A percentile compares a stretch with the other conserved stretches of the same genome.
Evolutionary conservation across 345 rosid genomes (phyloP).

Genomic region (Lepidium didymum): DNA sequence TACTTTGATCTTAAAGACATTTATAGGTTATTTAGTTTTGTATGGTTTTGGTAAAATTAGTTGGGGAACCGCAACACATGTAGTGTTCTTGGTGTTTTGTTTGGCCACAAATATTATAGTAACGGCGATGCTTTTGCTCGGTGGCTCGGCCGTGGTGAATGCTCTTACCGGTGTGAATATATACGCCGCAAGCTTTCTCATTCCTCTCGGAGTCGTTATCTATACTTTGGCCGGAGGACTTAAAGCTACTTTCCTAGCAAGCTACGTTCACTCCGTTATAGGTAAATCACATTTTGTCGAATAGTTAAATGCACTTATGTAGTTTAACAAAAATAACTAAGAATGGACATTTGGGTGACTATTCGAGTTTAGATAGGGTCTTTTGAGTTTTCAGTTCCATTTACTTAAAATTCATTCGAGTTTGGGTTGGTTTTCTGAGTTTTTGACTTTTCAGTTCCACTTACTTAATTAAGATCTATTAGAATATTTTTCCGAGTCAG

Average conservation of each 20-base stretch:
- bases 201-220: slow-evolving; percentile 83
- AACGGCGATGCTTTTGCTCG: slow-evolving; percentile 90
- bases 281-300: slow-evolving; percentile 29
- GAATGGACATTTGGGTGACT: too few species aligned
- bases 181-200: slow-evolving; percentile 84
- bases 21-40: neutral
- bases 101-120: slow-evolving; percentile 68
- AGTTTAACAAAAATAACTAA: too few species aligned
- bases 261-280: slow-evolving; percentile 85
- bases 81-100: slow-evolving; percentile 83
- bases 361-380: too few species aligned
- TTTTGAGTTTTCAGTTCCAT: too few species aligned
- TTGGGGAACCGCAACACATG: slow-evolving; percentile 84
- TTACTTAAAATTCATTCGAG: too few species aligned
- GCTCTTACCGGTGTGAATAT: slow-evolving; percentile 86
- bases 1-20: neutral
- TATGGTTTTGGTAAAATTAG: slow-evolving; percentile 31
- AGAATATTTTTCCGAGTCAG: too few species aligned
- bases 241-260: slow-evolving; percentile 90
- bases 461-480: too few species aligned
- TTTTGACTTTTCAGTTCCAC: too few species aligned
- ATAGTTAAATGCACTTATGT: too few species aligned
- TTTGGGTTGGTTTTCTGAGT: too few species aligned
- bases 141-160: slow-evolving; percentile 92
- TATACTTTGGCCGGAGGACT: slow-evolving; percentile 95